Percentiles rank a stretch among this genome's conserved stretches.
Conservation (phyloP, 169 alveolate species). For the Neospora caninum region DNA sequence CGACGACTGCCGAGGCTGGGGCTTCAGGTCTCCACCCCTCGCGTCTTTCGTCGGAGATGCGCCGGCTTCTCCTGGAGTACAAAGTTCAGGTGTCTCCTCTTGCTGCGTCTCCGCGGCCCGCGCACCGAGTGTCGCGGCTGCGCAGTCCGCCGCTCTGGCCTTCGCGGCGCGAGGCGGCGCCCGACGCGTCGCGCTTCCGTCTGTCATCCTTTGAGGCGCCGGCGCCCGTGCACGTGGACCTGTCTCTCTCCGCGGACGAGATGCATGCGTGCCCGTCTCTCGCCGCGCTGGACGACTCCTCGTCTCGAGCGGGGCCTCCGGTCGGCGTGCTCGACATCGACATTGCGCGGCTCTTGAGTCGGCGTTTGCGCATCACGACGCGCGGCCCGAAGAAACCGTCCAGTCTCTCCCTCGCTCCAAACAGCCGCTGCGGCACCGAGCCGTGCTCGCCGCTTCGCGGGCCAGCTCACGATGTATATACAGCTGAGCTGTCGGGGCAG, state of each 20-base stretch:
- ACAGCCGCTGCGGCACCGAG: background rate
- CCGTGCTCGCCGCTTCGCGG: background rate
- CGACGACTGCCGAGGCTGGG: too few relatives aligned
- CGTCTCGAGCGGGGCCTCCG: background rate
- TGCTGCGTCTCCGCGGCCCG: background rate
- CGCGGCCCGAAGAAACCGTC: background rate
- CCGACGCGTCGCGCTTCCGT: background rate
- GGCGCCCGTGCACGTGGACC: background rate
- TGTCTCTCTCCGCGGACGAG: background rate
- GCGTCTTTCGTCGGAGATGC: too few relatives aligned
- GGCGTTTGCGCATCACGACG: conserved; percentile 9
- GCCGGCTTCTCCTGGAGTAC: background rate
- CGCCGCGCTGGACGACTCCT: background rate
- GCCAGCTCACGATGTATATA: too few relatives aligned
- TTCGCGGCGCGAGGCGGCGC: background rate
- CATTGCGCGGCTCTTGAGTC: conserved; percentile 22
- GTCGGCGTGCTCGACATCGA: background rate
- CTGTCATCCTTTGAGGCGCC: background rate
- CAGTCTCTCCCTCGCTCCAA: too few relatives aligned
- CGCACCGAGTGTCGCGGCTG: background rate
- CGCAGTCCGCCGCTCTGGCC: background rate
- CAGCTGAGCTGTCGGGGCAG: background rate
- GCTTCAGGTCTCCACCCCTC: too few relatives aligned
- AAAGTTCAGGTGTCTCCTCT: background rate
- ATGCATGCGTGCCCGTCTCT: background rate